Evolutionary conservation across 306 rosid species (phyloP).

Genomic region (Hippophae tibetana): DNA sequence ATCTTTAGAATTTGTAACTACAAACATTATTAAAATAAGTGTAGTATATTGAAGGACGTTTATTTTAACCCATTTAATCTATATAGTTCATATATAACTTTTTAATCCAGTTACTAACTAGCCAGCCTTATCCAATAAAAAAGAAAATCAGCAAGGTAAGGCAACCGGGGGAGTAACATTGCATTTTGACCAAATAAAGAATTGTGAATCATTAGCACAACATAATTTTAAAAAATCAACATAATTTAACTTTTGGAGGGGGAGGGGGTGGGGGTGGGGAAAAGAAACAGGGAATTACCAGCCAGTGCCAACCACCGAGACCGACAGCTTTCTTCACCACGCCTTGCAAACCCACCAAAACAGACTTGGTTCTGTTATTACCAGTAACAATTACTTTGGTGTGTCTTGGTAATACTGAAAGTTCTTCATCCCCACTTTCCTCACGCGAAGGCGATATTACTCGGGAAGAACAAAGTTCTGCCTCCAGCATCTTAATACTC

Average conservation of each 20-base stretch:
- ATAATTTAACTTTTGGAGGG: neutral
- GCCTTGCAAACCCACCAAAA: constrained; percentile 66
- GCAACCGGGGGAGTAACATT: too few relatives aligned
- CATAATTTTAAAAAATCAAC: neutral
- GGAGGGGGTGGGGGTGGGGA: neutral
- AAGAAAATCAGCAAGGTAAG: too few relatives aligned
- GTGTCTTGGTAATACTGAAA: constrained; percentile 64
- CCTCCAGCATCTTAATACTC: constrained; percentile 32
- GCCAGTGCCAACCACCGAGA: constrained; percentile 81
- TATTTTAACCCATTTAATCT: too few relatives aligned
- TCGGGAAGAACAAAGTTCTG: constrained; percentile 45
- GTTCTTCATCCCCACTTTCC: constrained; percentile 67
- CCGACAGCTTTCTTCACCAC: constrained; percentile 78
- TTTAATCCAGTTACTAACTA: too few relatives aligned
- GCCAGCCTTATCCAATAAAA: too few relatives aligned
- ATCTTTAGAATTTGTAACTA: too few relatives aligned
- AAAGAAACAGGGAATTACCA: constrained; percentile 27
- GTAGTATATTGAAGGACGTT: too few relatives aligned
- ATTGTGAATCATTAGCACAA: neutral
- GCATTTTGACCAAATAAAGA: too few relatives aligned
- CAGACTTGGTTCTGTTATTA: constrained; percentile 63
- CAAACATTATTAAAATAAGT: too few relatives aligned
- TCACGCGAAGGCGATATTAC: constrained; percentile 43
- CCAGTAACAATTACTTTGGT: constrained; percentile 72
- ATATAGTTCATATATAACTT: too few relatives aligned